Base-by-base conservation (phyloP, 108 stramenopile species). In the Schizochytrium sp. region DNA sequence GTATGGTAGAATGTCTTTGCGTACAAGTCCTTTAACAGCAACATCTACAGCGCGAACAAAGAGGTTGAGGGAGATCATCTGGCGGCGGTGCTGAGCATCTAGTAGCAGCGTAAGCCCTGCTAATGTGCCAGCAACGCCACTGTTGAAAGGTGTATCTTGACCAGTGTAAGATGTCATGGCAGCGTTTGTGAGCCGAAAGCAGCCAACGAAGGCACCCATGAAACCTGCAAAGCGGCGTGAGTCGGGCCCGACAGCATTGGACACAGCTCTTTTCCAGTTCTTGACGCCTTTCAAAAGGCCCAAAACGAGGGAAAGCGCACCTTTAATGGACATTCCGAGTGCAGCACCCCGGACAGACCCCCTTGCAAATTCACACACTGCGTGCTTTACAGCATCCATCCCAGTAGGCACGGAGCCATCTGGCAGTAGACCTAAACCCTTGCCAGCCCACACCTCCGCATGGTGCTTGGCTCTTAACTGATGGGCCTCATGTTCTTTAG, bases 31-130 rank as follows among this genome's bases (percentile, higher is more conserved):
- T 40, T 88, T 57, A 46, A 42, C 1, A 2, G 49, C 28, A 13
- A 57, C 88, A 46, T 88, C 56, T 3, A 88, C 45, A 8, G 60
- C 47, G 88, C 88, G 88, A 12, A 61, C 88, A 2, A 88, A 57
- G 28, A 88, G 58, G 61, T 88, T 49, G 40, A 88, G 17, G 46
- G 88, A 46, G 8, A 88, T 8, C 55, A 42, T 44, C 8, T 61
- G n/a, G 58, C 88, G 88, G 5, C 88, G 58, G 28, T 7, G 3
- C 3, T 59, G 60, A 40, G 88, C 40, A 61, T 88, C 88, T n/a
- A 88, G 13, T 13, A 88, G 17, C 40, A 61, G 44, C 3, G 60
- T 57, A n/a, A 46, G 44, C 42, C 19, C 88, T 7, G 59, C 88
- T 1, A 88, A 7, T 3, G 40, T 61, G 59, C 88, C 88, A 12